Evolutionary conservation across 257 asterid genomes (phyloP).

Genomic region (Jacaranda mimosifolia): DNA sequence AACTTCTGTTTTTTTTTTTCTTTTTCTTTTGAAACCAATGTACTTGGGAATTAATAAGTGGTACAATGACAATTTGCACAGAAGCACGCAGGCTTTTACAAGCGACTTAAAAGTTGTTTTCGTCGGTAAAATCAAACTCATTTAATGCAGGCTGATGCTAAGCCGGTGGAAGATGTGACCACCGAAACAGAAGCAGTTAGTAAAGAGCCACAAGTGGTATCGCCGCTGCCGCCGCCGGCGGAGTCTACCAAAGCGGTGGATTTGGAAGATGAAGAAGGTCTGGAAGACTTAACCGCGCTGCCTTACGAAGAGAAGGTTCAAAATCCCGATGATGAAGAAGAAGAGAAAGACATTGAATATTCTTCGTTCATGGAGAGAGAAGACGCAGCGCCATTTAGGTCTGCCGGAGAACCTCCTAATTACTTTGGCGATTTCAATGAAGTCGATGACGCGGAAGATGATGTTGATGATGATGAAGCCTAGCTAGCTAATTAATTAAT

Average conservation of each 20-base stretch:
- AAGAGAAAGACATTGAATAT: conserved; percentile 31
- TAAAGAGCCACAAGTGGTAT: conserved; percentile 31
- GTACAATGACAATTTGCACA: too few relatives aligned
- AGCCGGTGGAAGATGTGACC: conserved; percentile 38
- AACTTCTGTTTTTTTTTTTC: too few relatives aligned
- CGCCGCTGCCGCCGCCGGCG: conserved; percentile 8
- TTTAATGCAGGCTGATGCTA: conserved; percentile 34
- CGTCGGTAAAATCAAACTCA: too few relatives aligned
- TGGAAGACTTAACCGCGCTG: conserved; percentile 34
- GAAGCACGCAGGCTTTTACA: too few relatives aligned
- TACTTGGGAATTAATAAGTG: too few relatives aligned
- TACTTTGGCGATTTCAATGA: conserved; percentile 32
- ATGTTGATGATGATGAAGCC: conserved; percentile 15
- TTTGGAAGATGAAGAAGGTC: conserved; percentile 34
- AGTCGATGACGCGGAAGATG: conserved; percentile 8
- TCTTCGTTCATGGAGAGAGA: conserved; percentile 26
- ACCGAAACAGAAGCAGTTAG: conserved; percentile 25
- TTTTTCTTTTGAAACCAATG: too few relatives aligned
- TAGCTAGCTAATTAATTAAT: neutral
- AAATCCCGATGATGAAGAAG: conserved; percentile 34
- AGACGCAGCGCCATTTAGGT: conserved; percentile 6
- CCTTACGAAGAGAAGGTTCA: conserved; percentile 32
- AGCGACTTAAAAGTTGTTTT: too few relatives aligned
- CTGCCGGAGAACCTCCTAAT: conserved; percentile 24
- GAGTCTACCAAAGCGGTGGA: conserved; percentile 32